Base-by-base conservation (phyloP, 495 filamentous ascomycete genomes). In the Aspergillus nidulans region DNA sequence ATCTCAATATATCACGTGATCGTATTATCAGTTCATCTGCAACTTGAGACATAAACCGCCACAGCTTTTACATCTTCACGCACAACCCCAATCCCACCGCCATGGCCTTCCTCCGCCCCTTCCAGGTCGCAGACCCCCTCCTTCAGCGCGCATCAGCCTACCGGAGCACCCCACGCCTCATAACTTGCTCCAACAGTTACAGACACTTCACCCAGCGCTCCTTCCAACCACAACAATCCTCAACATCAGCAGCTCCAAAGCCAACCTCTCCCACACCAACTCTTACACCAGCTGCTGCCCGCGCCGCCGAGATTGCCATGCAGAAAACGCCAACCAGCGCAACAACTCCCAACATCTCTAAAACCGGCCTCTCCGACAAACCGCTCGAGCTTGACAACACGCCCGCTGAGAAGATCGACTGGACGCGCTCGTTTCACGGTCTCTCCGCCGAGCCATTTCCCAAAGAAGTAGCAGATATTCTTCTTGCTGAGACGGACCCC, bases 341-440 rank as follows among this genome's bases (percentile, higher is more conserved):
- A 23, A 78, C 69, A 55, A 75, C 72, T 36, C 47, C 72, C 16
- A 73, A 76, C 60, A 74, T 86, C 59, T 80, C 77, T 49, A 73
- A 76, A 57, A 71, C 61, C 47, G 77, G 80, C 28, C 75, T 84
- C 42, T 64, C 68, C 25, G 85, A 86, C 62, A 69, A 71, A 18
- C 79, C 80, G 3, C 59, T 76, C 21, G 66, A 78, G 53, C 71
- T 83, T 28, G 65, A 73, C 42, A 26, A 38, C 23, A 55, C 70
- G 32, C 49, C 70, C 12, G 67, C 71, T 42, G 80, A 84, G 15
- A 75, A 69, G 19, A 86, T 96, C 49, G 91, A 98, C 79, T 98
- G 94, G 94, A 85, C 90, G 21, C 87, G 84, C 18, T 97, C 92
- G 0, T 98, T 87, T 79, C 88, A 96, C 70, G 94, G 94, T 1